phyloP scores from a whole-genome alignment of 768 basidiomycete genomes.

The Trametopsis cervina region DNA sequence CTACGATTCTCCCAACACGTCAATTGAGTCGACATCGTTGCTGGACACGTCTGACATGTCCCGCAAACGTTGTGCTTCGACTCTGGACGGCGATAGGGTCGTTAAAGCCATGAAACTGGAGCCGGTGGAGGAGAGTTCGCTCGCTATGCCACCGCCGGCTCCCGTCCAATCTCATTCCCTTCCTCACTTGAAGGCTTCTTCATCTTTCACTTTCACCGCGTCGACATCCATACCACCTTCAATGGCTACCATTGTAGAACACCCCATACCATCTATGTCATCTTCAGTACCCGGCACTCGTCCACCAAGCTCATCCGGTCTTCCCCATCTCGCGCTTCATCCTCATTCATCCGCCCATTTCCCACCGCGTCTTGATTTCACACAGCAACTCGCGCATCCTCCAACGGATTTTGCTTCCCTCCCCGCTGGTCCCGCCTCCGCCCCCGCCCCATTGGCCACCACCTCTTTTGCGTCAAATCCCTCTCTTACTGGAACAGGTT shows the following conservation, averaged over 20 bases:
- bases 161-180: slow-evolving; percentile 5
- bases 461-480: not conserved
- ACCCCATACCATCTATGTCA: slow-evolving; percentile 22
- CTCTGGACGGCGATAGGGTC: slow-evolving; percentile 37
- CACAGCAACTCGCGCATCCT: slow-evolving; percentile 11
- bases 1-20: slow-evolving; percentile 14
- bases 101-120: slow-evolving; percentile 44
- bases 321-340: slow-evolving; percentile 15
- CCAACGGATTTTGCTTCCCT: slow-evolving; percentile 10
- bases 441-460: not conserved
- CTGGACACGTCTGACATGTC: slow-evolving; percentile 34
- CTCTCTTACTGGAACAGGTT: not conserved
- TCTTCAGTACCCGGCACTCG: slow-evolving; percentile 22
- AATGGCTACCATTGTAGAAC: slow-evolving; percentile 22
- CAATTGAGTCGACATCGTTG: slow-evolving; percentile 22
- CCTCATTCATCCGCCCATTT: slow-evolving; percentile 10
- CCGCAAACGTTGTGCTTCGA: slow-evolving; percentile 46
- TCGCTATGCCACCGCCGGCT: slow-evolving; percentile 17
- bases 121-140: slow-evolving; percentile 35
- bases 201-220: slow-evolving; percentile 21
- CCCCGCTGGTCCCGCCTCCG: slow-evolving; percentile 3
- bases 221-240: slow-evolving; percentile 12
- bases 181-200: slow-evolving; percentile 15
- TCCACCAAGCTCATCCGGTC: slow-evolving; percentile 21
- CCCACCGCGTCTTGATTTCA: slow-evolving; percentile 7